Evolutionary conservation across 2,329 filamentous ascomycete species (phyloP).

Genomic region (Metarhizium sp.): DNA sequence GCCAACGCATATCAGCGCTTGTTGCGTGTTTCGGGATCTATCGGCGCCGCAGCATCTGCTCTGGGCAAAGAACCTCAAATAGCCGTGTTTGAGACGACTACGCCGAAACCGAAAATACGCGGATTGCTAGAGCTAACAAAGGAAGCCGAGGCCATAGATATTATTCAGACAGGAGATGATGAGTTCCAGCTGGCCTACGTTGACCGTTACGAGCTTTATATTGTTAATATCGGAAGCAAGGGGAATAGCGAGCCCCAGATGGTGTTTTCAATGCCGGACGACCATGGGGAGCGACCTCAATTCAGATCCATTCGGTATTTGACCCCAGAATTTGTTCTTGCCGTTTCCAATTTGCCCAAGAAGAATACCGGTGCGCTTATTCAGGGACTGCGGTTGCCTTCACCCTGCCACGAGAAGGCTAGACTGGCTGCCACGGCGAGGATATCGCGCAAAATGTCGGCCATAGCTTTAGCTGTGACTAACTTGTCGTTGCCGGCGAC

Average conservation of each 20-base stretch:
- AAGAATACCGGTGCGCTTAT: slow-evolving; percentile 44
- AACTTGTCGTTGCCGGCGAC: slow-evolving; percentile 51
- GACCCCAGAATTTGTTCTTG: slow-evolving; percentile 46
- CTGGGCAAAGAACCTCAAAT: slow-evolving; percentile 69
- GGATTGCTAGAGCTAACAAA: slow-evolving; percentile 40
- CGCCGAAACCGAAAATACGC: slow-evolving; percentile 34
- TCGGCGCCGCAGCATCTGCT: slow-evolving; percentile 73
- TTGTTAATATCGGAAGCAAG: slow-evolving; percentile 48
- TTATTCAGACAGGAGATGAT: slow-evolving; percentile 49
- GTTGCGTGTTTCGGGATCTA: slow-evolving; percentile 48
- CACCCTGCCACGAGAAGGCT: slow-evolving; percentile 26
- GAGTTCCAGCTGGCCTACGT: slow-evolving; percentile 70
- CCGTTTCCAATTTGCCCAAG: slow-evolving; percentile 49
- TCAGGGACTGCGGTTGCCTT: slow-evolving; percentile 45
- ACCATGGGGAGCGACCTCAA: slow-evolving; percentile 35
- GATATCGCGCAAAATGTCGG: slow-evolving; percentile 60
- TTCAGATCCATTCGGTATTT: slow-evolving; percentile 53
- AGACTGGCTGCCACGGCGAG: slow-evolving; percentile 42
- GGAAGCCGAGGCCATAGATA: slow-evolving; percentile 62
- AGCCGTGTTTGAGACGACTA: slow-evolving; percentile 61
- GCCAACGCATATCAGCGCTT: slow-evolving; percentile 51
- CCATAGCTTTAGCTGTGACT: slow-evolving; percentile 68
- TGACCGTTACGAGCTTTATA: slow-evolving; percentile 64
- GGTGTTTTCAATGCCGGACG: slow-evolving; percentile 47
- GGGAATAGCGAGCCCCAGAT: slow-evolving; percentile 36